Percentiles rank a stretch among this genome's conserved stretches.
Evolutionary conservation across 306 rosid species (phyloP).

Genomic region (Sophora flavescens): DNA sequence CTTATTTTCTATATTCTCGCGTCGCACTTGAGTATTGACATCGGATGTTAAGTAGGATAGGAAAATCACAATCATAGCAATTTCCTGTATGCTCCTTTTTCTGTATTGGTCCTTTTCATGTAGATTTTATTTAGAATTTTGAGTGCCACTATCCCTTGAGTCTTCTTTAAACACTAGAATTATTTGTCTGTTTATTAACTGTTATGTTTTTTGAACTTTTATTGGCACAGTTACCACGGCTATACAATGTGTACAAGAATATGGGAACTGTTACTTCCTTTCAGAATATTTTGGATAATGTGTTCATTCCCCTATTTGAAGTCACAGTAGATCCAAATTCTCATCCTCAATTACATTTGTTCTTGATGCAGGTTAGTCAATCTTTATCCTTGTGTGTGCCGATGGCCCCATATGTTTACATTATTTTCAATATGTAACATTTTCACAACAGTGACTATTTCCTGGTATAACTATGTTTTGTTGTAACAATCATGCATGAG

Average conservation of each 20-base stretch:
- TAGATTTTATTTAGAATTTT: neutral
- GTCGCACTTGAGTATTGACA: neutral
- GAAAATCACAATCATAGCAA: neutral
- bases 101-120: neutral
- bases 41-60: neutral
- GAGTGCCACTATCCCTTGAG: neutral
- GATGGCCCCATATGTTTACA: neutral
- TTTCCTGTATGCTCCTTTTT: neutral
- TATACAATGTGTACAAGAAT: conserved; percentile 76
- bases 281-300: conserved; percentile 82
- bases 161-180: neutral
- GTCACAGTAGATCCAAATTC: conserved; percentile 83
- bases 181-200: conserved; percentile 20
- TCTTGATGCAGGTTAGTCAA: conserved; percentile 75
- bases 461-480: conserved; percentile 14
- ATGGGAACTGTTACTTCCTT: conserved; percentile 88
- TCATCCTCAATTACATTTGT: conserved; percentile 88
- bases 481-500: neutral
- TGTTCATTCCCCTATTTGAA: conserved; percentile 86
- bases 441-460: neutral
- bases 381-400: neutral
- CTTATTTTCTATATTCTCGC: neutral
- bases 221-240: conserved; percentile 77
- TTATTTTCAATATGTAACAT: conserved; percentile 7
- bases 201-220: conserved; percentile 36